Evolutionary conservation across 768 basidiomycete species (phyloP).

Genomic region (Agaricus blazei): DNA sequence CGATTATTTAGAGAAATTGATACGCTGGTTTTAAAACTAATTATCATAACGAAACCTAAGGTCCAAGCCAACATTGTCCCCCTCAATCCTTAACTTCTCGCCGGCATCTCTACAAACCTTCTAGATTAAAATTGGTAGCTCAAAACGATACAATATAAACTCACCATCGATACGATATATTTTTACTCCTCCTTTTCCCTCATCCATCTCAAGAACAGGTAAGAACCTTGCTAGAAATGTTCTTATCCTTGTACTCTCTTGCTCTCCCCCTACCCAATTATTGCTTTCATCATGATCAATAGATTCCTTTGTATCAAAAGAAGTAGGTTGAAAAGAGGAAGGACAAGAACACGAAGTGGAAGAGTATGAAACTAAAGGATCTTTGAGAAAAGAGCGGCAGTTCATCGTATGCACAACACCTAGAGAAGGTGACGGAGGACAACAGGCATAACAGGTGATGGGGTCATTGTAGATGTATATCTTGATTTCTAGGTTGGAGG

Average conservation of each 20-base stretch:
- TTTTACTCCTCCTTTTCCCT: not conserved
- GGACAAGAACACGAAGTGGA: not conserved
- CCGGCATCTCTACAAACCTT: no score
- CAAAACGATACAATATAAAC: not conserved
- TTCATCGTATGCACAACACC: not conserved
- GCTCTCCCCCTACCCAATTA: not conserved
- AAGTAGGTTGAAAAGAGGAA: not conserved
- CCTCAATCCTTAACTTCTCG: no score
- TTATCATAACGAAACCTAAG: no score
- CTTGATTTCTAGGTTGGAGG: not conserved
- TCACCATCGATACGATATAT: slow-evolving; percentile 4
- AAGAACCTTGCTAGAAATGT: not conserved
- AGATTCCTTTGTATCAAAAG: not conserved
- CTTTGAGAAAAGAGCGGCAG: not conserved
- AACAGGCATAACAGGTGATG: not conserved
- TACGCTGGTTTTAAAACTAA: no score
- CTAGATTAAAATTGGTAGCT: no score
- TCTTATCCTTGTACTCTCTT: not conserved
- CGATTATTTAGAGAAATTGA: no score
- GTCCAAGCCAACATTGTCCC: no score
- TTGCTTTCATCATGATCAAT: not conserved
- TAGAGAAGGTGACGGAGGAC: not conserved
- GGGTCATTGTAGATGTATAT: slow-evolving; percentile 8
- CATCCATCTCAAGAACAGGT: not conserved
- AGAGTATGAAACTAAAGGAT: not conserved